Base-by-base conservation (phyloP, 2,329 filamentous ascomycete species). In the Cladophialophora exuberans region DNA sequence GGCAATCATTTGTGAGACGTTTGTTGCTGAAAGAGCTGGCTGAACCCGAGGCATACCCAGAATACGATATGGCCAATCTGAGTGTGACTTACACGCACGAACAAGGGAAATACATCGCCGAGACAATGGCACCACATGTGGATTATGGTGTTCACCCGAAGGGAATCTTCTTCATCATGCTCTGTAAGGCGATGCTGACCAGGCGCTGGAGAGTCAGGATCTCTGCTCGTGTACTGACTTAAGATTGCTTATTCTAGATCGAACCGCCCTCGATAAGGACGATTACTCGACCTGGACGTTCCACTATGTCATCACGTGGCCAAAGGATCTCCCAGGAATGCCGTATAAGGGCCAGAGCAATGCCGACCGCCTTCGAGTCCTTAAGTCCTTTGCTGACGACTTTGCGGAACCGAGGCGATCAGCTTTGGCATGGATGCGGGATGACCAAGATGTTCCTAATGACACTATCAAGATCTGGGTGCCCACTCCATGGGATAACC, bases 91-190 rank as follows among this genome's bases (percentile, higher is more conserved):
- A 41, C 38, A 41, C 38, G n/a, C 38, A 41, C 38, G 38, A 41
- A 41, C 38, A 41, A 20, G 38, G 38, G 2, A 41, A 41, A 22
- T 41, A 41, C 38, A 41, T 41, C 23, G 38, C 38, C 38, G 17
- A 41, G 15, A 20, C 38, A 22, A 41, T 41, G 38, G 38, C 38
- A 20, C 38, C 38, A 7, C 38, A 41, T 22, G 38, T 41, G 38
- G 38, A 41, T 22, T 41, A 41, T 22, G 38, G 38, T 1, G 38
- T 41, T 13, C 38, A 41, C 38, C 38, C 38, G 38, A 41, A 41
- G 38, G 38, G 38, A 41, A 41, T 41, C 38, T 41, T 41, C 38
- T 41, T 41, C 38, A 41, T 41, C 38, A 41, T 41, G 38, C 38
- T 41, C 38, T 41, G 38, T 41, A 41, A 41, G 36, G n/a, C 3